Percentiles rank a stretch among this genome's conserved stretches.
These are phyloP conservation scores for Chlamydomonas reinhardtii DNA, from an alignment of 163 green algal genomes.

Conservation along the genomic window DNA sequence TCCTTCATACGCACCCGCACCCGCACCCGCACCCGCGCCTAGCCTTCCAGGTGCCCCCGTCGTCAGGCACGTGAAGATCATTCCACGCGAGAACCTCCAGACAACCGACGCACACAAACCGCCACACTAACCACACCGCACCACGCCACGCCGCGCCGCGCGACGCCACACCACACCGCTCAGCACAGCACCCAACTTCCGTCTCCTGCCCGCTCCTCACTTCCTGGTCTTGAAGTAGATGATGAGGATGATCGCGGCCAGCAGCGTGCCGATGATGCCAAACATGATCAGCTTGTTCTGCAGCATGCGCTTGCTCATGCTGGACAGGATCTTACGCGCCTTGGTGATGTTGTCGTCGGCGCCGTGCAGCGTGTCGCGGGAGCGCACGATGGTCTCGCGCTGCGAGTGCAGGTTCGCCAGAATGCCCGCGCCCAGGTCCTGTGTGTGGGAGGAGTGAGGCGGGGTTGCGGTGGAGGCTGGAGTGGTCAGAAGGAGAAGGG, in stretches of 20 bases:
- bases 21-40: too few species aligned
- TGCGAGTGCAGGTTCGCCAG: constrained; percentile 94
- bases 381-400: constrained; percentile 92
- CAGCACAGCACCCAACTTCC: too few species aligned
- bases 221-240: constrained; percentile 86
- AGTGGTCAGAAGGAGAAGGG: too few species aligned
- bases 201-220: neutral
- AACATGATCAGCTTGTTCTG: constrained; percentile 97
- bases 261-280: constrained; percentile 83
- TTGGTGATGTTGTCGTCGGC: constrained; percentile 94
- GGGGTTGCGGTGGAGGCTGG: neutral
- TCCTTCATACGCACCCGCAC: too few species aligned
- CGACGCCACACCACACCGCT: too few species aligned
- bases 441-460: neutral
- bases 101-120: too few species aligned
- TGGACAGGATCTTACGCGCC: constrained; percentile 86
- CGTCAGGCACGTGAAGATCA: too few species aligned
- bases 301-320: constrained; percentile 87
- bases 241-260: constrained; percentile 88
- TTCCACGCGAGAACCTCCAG: too few species aligned
- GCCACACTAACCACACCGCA: too few species aligned
- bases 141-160: too few species aligned
- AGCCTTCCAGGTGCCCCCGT: too few species aligned
- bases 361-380: constrained; percentile 89
- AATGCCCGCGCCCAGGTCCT: constrained; percentile 96